These are phyloP conservation scores for Oldenlandia corymbosa DNA, from an alignment of 257 asterid genomes.

Conservation along the genomic window DNA sequence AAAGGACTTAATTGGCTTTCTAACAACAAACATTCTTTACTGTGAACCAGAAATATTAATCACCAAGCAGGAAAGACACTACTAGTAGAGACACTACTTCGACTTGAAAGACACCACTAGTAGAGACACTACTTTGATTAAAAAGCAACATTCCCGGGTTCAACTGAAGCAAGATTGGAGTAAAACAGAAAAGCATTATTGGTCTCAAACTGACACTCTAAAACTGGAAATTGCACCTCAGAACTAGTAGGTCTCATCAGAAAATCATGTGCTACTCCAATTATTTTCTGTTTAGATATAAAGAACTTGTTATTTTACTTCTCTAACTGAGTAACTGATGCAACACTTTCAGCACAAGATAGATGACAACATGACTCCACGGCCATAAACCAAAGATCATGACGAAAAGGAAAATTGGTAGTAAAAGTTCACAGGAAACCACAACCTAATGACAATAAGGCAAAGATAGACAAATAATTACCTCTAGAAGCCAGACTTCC, in stretches of 20 bases:
- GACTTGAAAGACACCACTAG: too few relatives aligned
- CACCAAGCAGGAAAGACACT: too few relatives aligned
- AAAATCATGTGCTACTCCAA: not conserved
- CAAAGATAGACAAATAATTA: conserved; percentile 18
- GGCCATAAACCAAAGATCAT: too few relatives aligned
- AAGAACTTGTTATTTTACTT: not conserved
- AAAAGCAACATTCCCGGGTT: not conserved
- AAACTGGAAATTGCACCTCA: not conserved
- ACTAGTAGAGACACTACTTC: too few relatives aligned
- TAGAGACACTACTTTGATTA: not conserved
- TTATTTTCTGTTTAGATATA: too few relatives aligned
- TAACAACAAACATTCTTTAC: too few relatives aligned
- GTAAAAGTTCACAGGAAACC: not conserved
- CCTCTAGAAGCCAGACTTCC: conserved; percentile 45
- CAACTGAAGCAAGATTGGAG: not conserved
- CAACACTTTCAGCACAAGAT: not conserved
- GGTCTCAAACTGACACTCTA: too few relatives aligned
- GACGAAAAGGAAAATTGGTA: too few relatives aligned
- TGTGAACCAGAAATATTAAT: too few relatives aligned
- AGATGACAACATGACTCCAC: too few relatives aligned
- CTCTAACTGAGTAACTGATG: not conserved
- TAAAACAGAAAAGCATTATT: too few relatives aligned
- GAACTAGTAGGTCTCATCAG: not conserved
- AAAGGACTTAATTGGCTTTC: too few relatives aligned
- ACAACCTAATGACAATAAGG: not conserved